Evolutionary conservation across 2,329 filamentous ascomycete species (phyloP), one percentile per base, ranked within the genome.

Genomic region (Phaeoacremonium minimum): DNA sequence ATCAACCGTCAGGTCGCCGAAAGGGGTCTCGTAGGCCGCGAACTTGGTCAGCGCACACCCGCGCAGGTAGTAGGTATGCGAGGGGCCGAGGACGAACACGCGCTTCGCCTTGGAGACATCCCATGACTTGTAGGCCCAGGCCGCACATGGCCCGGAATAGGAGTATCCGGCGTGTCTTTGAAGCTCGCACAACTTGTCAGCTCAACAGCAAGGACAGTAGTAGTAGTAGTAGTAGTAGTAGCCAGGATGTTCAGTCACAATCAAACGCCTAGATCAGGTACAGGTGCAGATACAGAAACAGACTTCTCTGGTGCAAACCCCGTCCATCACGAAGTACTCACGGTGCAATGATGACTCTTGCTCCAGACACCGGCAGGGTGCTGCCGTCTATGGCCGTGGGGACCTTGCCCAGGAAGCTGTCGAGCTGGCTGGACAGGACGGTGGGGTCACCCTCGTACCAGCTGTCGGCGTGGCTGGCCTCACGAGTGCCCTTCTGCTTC

Each of bases 111-210:
- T 77, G 41, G 80, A 83, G 38, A 97, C 73, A 58, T 97, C 89
- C 33, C 95, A 80, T 6, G 78, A 77, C 61, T 87, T 93, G 66
- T 97, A 98, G 7, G 93, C 93, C 82, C 88, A 97, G 30, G 90
- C 93, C 30, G 93, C 93, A 48, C 88, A 91, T 28, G 83, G 78
- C 7, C 93, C 93, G 4, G 93, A 98, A 69, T 91, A 97, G 3
- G 77, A 69, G 65, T 95, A 98, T 43, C 93, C 93, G 41, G 93
- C 93, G 60, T 98, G 93, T 42, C 91, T n/a, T n/a, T 96, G 48
- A 19, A 37, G 32, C 35, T 2, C 22, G 22, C 9, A 26, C 22
- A n/a, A 26, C 8, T n/a, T n/a, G 20, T 26, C 20, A 26, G 20
- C n/a, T 26, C 8, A 26, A 9, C 20, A 9, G 20, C 20, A 26